Evolutionary conservation across 768 basidiomycete species (phyloP), one percentile per base, ranked within the genome.

Genomic region (Pleurotus platypus): DNA sequence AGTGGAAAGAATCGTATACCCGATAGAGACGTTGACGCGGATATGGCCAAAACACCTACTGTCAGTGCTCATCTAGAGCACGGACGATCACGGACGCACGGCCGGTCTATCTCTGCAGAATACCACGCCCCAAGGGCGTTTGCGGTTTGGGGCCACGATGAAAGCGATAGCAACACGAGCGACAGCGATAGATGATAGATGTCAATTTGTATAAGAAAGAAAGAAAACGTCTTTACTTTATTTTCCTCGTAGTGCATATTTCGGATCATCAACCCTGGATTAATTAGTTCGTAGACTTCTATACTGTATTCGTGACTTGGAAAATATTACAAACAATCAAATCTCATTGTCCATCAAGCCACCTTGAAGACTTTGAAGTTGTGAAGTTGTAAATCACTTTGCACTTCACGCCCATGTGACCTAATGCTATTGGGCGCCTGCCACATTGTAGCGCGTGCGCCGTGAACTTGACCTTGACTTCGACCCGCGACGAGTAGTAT

Each of bases 101-200:
- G 68, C 43, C 70, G 75, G 35, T 70, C 70, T 15, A 69, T 69
- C 53, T 76, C 75, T 13, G 63, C 62, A n/a, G 81, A 80, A 24
- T 66, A 71, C 45, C 64, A 64, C 51, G 73, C 73, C 27, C 78
- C 69, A 46, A 75, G 83, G 37, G 86, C 89, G 6, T 94, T 94
- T 64, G 92, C 92, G 16, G 89, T 90, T 9, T 91, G 85, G 83
- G 92, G 92, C 0, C 87, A 91, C 40, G 92, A 94, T 65, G 92
- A 93, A 70, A 92, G 89, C 56, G 92, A 94, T 62, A 90, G 89
- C 66, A 87, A 86, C 64, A 78, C 89, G 12, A 92, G 90, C 60
- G 90, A 92, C 63, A 85, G 79, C 51, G 86, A 87, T 57, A 65
- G 20, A 13, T 54, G 42, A 35, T 9, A 35, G 11, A 11, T 35